A percentile compares a stretch with the other conserved stretches of the same genome.
phyloP scores from a whole-genome alignment of 2,329 filamentous ascomycete genomes.

The Aspergillus brunneoviolaceus region DNA sequence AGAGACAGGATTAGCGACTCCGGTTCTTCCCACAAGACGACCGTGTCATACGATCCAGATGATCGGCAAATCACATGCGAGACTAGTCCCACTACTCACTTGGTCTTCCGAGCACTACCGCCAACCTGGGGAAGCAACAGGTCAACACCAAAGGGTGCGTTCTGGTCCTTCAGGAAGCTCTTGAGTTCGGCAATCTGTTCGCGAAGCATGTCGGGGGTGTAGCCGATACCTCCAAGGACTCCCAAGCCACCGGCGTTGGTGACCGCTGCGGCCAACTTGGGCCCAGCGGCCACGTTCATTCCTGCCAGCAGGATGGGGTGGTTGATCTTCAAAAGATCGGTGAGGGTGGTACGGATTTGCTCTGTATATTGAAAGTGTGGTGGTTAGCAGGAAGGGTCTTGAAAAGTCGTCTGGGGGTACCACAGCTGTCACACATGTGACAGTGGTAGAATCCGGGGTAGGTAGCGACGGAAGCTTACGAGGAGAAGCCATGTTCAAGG shows the following conservation, averaged over 20 bases:
- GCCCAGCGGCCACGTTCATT: constrained; percentile 98
- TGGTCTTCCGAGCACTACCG: constrained; percentile 91
- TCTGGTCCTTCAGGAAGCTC: constrained; percentile 33
- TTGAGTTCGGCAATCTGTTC: constrained; percentile 97
- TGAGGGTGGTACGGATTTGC: constrained; percentile 85
- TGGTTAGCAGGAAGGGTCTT: constrained; percentile 23
- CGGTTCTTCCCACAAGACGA: not conserved
- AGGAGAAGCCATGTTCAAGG: constrained; percentile 68
- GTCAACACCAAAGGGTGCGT: constrained; percentile 26
- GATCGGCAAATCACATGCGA: not conserved
- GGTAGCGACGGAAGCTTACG: constrained; percentile 56
- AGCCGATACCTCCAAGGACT: constrained; percentile 87
- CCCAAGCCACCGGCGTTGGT: constrained; percentile 95
- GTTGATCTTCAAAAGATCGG: constrained; percentile 96
- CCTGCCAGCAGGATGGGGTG: constrained; percentile 93
- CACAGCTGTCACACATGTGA: constrained; percentile 20
- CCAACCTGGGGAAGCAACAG: constrained; percentile 90
- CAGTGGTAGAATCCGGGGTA: constrained; percentile 11
- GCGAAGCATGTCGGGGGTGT: constrained; percentile 94
- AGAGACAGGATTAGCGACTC: constrained; percentile 11
- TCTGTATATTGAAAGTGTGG: constrained; percentile 53
- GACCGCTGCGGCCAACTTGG: constrained; percentile 92
- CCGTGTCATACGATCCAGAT: not conserved
- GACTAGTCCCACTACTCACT: constrained; percentile 51
- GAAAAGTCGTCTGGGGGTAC: not conserved